Conservation (phyloP, 1,284 basidiomycete species). For the Apiotrichum porosum region DNA sequence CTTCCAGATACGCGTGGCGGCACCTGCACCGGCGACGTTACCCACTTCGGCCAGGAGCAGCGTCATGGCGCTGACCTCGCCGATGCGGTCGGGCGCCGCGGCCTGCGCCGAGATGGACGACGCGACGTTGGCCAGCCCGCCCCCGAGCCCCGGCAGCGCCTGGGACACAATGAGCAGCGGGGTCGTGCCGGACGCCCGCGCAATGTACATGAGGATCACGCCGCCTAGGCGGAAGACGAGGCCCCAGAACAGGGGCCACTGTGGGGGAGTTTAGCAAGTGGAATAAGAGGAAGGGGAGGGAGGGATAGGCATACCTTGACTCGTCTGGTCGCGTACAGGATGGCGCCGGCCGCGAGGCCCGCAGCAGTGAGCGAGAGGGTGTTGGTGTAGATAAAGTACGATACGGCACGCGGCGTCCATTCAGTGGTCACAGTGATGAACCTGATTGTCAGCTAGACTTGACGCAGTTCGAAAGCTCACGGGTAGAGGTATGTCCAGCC, state of each 20-base stretch:
- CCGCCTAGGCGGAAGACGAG: conserved; percentile 65
- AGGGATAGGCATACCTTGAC: conserved; percentile 48
- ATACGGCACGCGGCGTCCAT: conserved; percentile 22
- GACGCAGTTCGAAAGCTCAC: conserved; percentile 11
- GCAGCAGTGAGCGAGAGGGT: conserved; percentile 48
- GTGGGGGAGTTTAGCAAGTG: conserved; percentile 1
- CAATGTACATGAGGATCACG: conserved; percentile 67
- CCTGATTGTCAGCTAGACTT: conserved; percentile 9
- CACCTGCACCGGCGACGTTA: conserved; percentile 53
- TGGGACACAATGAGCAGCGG: conserved; percentile 56
- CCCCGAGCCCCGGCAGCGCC: conserved; percentile 46
- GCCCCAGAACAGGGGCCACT: conserved; percentile 62
- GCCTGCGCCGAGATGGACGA: conserved; percentile 74
- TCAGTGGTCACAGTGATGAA: conserved; percentile 41
- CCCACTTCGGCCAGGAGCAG: conserved; percentile 60
- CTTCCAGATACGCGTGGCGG: conserved; percentile 43
- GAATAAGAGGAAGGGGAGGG: background rate
- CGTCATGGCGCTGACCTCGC: conserved; percentile 73
- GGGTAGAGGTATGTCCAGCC: conserved; percentile 43
- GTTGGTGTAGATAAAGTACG: conserved; percentile 44
- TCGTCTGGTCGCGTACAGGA: conserved; percentile 48
- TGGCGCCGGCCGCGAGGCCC: conserved; percentile 49
- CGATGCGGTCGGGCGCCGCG: conserved; percentile 70
- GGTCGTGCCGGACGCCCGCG: conserved; percentile 56
- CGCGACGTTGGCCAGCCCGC: conserved; percentile 64